Conservation (phyloP, 441 rosid species). For the Croton laevigatus region DNA sequence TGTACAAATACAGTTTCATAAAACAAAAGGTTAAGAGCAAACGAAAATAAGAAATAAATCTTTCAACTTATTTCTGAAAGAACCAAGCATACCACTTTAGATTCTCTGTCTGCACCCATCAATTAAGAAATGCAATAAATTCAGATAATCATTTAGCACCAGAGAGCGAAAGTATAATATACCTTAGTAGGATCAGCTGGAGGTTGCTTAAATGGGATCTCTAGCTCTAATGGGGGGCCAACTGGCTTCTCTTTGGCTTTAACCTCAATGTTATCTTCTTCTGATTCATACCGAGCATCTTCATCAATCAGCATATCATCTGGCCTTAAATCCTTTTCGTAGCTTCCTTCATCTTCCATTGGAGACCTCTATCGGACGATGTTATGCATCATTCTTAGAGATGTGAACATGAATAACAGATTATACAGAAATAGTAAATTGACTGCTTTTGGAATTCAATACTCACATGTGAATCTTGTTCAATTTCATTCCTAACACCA, state of each 20-base stretch:
- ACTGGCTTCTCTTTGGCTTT: constrained; percentile 81
- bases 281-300: constrained; percentile 77
- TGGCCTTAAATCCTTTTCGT: constrained; percentile 58
- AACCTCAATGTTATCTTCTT: constrained; percentile 73
- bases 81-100: not conserved
- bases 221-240: constrained; percentile 90
- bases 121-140: not conserved
- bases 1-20: not conserved
- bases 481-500: constrained; percentile 61
- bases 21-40: not conserved
- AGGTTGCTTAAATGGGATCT: constrained; percentile 72
- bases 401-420: constrained; percentile 10
- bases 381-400: constrained; percentile 14
- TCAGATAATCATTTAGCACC: not conserved
- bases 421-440: constrained; percentile 13
- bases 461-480: constrained; percentile 65
- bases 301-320: constrained; percentile 81
- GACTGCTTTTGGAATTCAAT: constrained; percentile 16
- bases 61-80: not conserved
- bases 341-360: constrained; percentile 76
- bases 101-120: not conserved
- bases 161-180: constrained; percentile 14
- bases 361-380: constrained; percentile 57
- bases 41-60: constrained; percentile 1
- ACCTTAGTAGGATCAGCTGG: constrained; percentile 86